Evolutionary conservation across 2,329 filamentous ascomycete genomes (phyloP).

Genomic region (Aurifilum marmelostoma): DNA sequence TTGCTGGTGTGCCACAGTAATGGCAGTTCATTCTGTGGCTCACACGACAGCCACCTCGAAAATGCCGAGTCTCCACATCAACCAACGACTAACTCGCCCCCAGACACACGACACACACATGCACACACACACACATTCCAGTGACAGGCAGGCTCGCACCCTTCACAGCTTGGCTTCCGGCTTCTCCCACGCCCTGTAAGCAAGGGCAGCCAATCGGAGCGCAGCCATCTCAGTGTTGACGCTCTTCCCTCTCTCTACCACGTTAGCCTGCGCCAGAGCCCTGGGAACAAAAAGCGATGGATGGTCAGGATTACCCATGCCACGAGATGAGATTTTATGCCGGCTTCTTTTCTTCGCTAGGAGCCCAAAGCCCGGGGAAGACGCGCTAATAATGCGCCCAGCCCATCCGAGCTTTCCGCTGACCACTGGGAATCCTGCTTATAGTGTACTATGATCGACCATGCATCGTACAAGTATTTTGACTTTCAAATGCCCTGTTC

Average conservation of each 20-base stretch:
- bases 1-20: too few species aligned
- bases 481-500: not conserved
- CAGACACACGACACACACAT: too few species aligned
- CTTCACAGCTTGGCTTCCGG: constrained; percentile 24
- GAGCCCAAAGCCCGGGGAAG: constrained; percentile 12
- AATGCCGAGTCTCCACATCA: not conserved
- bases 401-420: constrained; percentile 22
- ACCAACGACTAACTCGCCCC: not conserved
- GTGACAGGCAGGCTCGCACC: not conserved
- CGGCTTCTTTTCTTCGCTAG: constrained; percentile 29
- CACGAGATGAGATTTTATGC: constrained; percentile 8
- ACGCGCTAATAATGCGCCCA: not conserved
- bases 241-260: too few species aligned
- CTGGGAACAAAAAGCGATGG: not conserved
- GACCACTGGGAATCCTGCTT: too few species aligned
- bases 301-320: constrained; percentile 1
- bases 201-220: constrained; percentile 22
- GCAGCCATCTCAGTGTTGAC: constrained; percentile 6
- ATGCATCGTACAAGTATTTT: too few species aligned
- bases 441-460: too few species aligned
- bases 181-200: constrained; percentile 28
- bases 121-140: not conserved
- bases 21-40: not conserved
- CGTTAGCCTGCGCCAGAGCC: not conserved
- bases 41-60: constrained; percentile 1